These are phyloP conservation scores for Aureobasidium sp. DNA, from an alignment of 2,329 filamentous ascomycete genomes.

Conservation along the genomic window DNA sequence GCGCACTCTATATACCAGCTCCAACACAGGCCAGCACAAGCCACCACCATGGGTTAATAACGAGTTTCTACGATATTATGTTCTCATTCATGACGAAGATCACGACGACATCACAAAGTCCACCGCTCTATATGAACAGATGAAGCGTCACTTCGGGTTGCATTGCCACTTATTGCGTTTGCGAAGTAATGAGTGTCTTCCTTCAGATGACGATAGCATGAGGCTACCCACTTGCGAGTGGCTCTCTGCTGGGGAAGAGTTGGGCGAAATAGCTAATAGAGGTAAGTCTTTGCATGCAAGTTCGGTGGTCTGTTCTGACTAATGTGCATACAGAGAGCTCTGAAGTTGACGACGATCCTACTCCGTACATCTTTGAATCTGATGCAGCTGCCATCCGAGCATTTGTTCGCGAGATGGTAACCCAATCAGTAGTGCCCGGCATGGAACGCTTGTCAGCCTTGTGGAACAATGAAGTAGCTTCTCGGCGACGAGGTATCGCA, in stretches of 20 bases:
- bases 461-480: conserved; percentile 97
- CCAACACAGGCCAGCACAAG: conserved; percentile 65
- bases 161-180: conserved; percentile 89
- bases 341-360: conserved; percentile 64
- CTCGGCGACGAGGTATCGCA: conserved; percentile 75
- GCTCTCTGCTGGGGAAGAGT: conserved; percentile 80
- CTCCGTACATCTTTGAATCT: conserved; percentile 81
- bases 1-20: conserved; percentile 73
- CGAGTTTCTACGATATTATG: conserved; percentile 92
- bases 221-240: conserved; percentile 76
- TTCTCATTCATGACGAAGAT: conserved; percentile 94
- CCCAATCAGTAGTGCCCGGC: conserved; percentile 85
- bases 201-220: conserved; percentile 86
- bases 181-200: conserved; percentile 74
- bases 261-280: conserved; percentile 63
- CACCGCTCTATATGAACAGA: conserved; percentile 87
- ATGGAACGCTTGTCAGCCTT: conserved; percentile 89
- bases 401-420: conserved; percentile 90
- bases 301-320: background rate
- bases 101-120: conserved; percentile 86
- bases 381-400: conserved; percentile 81
- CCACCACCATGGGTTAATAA: conserved; percentile 82
- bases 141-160: conserved; percentile 96
- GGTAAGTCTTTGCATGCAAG: conserved; percentile 31
- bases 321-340: conserved; percentile 36